Percentiles rank a stretch among this genome's conserved stretches.
These are phyloP conservation scores for Lentinula sp. DNA, from an alignment of 768 basidiomycete genomes.

Conservation along the genomic window DNA sequence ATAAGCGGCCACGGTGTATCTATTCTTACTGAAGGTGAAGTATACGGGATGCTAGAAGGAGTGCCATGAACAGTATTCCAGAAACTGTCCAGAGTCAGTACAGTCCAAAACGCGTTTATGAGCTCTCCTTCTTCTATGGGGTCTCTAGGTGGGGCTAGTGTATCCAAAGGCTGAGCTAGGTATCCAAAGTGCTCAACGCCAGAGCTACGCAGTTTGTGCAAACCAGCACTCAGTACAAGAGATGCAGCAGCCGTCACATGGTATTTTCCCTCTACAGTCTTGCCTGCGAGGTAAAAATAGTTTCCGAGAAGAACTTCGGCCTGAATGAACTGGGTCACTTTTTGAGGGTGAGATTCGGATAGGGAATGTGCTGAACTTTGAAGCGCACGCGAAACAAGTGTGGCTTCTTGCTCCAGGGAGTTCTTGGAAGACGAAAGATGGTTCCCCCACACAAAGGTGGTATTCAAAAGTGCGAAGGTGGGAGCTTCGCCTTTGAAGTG, in stretches of 20 bases:
- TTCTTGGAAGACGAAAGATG: constrained; percentile 22
- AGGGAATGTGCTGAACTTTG: constrained; percentile 30
- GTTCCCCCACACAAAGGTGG: constrained; percentile 31
- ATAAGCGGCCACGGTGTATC: constrained; percentile 32
- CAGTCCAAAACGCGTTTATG: constrained; percentile 63
- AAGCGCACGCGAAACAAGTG: constrained; percentile 34
- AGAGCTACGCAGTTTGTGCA: background rate
- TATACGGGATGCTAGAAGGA: constrained; percentile 35
- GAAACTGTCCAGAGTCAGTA: constrained; percentile 48
- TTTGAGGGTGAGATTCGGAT: constrained; percentile 31
- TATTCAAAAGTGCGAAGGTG: constrained; percentile 24
- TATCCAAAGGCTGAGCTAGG: constrained; percentile 20
- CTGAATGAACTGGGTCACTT: constrained; percentile 38
- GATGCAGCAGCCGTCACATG: constrained; percentile 41
- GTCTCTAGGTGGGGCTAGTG: constrained; percentile 17
- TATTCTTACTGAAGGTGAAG: constrained; percentile 22
- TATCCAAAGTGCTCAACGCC: background rate
- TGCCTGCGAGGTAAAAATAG: constrained; percentile 43
- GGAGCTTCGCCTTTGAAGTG: background rate
- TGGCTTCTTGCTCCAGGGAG: constrained; percentile 22
- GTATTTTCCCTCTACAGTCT: constrained; percentile 42
- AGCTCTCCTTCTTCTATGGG: constrained; percentile 58
- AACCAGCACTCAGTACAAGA: constrained; percentile 23
- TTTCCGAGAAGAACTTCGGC: constrained; percentile 47
- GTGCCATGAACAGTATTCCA: constrained; percentile 39